Evolutionary conservation across 1,139 yeast genomes (phyloP), one percentile per base, ranked within the genome.

Genomic region (Blastobotrys malaysiensis): DNA sequence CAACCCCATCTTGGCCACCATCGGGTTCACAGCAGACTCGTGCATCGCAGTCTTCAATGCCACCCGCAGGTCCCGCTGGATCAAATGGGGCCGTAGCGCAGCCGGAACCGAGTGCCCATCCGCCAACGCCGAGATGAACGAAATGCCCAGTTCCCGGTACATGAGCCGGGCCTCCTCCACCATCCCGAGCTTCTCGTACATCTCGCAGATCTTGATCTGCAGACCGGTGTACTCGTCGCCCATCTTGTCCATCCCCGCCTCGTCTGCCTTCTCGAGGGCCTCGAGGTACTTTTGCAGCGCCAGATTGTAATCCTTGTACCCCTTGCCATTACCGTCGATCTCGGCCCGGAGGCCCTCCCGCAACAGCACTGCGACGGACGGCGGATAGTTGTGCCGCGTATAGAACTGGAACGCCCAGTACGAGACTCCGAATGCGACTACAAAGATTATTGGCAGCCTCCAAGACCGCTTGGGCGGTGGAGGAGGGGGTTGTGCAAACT

Each of bases 331-430:
- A 46, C 84, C 87, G 52, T 86, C 79, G 19, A 55, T 43, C 68
- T 91, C 97, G 1, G 95, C 93, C 86, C 93, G 83, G 6, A 91
- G 72, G 0, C 88, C 97, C 63, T 83, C 80, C 47, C 96, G 76
- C 60, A 90, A 73, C 43, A 80, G 76, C 50, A 75, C 77, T 20
- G 96, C 95, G 11, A 90, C 96, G 5, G 75, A 69, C 0, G 75
- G 71, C 0, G 84, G 80, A 61, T 77, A 81, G 52, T 67, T 64
- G 58, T 71, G 73, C 52, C 64, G 58, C 1, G 73, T 67, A 39
- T 63, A 61, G 56, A 60, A 57, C 43, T 54, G 57, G 53, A 62
- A 61, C 6, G 55, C 64, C 3, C 48, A 53, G 7, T 55, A 58
- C 9, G 63, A 54, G 1, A 52, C 55, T 6, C 52, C 52, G 3